A percentile compares a stretch with the other conserved stretches of the same genome.
Conservation (phyloP, 768 basidiomycete species). For the Boletus sp. region DNA sequence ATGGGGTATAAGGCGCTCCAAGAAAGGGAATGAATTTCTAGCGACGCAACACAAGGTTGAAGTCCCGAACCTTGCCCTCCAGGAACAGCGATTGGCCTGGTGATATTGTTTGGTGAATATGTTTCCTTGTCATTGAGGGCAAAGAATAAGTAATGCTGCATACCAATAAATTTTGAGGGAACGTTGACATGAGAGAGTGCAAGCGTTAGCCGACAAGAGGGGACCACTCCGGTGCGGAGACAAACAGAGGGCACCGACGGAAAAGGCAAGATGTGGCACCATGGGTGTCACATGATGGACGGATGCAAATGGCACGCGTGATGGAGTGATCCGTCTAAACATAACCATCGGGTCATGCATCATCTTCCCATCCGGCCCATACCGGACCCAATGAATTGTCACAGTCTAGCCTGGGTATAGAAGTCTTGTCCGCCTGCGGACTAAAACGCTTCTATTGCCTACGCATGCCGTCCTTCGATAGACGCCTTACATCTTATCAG, state of each 20-base stretch:
- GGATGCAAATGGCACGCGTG: slow-evolving; percentile 1
- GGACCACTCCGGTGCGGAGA: slow-evolving; percentile 19
- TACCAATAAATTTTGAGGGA: slow-evolving; percentile 11
- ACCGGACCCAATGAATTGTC: slow-evolving; percentile 19
- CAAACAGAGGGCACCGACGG: slow-evolving; percentile 5
- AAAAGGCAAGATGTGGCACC: slow-evolving; percentile 13
- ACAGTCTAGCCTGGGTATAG: slow-evolving; percentile 20
- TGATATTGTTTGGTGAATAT: not conserved
- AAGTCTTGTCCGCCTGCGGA: slow-evolving; percentile 20
- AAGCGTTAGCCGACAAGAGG: slow-evolving; percentile 18
- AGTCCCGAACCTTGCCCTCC: slow-evolving; percentile 12
- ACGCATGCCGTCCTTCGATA: slow-evolving; percentile 28
- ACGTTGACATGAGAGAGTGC: slow-evolving; percentile 13
- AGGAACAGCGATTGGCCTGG: slow-evolving; percentile 8
- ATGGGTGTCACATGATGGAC: slow-evolving; percentile 11
- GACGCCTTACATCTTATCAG: slow-evolving; percentile 30
- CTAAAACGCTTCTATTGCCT: slow-evolving; percentile 30
- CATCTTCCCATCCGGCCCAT: slow-evolving; percentile 16
- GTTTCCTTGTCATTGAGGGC: not conserved
- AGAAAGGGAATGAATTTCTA: slow-evolving; percentile 13
- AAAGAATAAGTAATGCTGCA: slow-evolving; percentile 1
- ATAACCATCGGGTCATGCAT: slow-evolving; percentile 14
- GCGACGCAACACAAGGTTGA: slow-evolving; percentile 21
- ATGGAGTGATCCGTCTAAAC: slow-evolving; percentile 7
- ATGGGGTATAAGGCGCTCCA: slow-evolving; percentile 6